A percentile compares a stretch with the other conserved stretches of the same genome.
These are phyloP conservation scores for Cadophora luteo-olivacea DNA, from an alignment of 2,329 filamentous ascomycete species.

Conservation along the genomic window DNA sequence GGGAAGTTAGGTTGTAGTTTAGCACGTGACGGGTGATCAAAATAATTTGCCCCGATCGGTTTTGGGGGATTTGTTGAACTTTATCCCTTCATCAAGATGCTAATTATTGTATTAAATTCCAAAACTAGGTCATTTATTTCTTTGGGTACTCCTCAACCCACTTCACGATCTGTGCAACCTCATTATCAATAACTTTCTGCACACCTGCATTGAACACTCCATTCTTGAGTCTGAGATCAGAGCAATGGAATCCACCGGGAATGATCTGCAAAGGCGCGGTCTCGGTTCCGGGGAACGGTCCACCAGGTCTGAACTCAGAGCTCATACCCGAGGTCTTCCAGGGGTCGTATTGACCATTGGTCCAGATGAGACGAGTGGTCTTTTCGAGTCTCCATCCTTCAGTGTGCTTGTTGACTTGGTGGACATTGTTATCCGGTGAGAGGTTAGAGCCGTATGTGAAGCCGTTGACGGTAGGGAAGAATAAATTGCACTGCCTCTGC, in stretches of 20 bases:
- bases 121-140: background rate
- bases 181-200: constrained; percentile 55
- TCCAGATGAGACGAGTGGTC: constrained; percentile 61
- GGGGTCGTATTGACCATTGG: constrained; percentile 65
- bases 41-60: too few relatives aligned
- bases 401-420: constrained; percentile 58
- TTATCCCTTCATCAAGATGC: background rate
- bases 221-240: constrained; percentile 57
- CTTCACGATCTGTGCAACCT: constrained; percentile 56
- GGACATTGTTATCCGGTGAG: constrained; percentile 51
- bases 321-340: constrained; percentile 62
- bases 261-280: constrained; percentile 60
- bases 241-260: constrained; percentile 60
- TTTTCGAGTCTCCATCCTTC: constrained; percentile 60
- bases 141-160: constrained; percentile 58
- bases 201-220: constrained; percentile 54
- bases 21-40: too few relatives aligned
- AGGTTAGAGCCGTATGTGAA: constrained; percentile 55
- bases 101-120: background rate
- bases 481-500: constrained; percentile 60
- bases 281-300: constrained; percentile 55
- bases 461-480: constrained; percentile 59
- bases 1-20: too few relatives aligned
- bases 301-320: constrained; percentile 59
- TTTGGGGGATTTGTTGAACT: background rate